phyloP scores from a whole-genome alignment of 257 asterid genomes.

The Penstemon eatonii region DNA sequence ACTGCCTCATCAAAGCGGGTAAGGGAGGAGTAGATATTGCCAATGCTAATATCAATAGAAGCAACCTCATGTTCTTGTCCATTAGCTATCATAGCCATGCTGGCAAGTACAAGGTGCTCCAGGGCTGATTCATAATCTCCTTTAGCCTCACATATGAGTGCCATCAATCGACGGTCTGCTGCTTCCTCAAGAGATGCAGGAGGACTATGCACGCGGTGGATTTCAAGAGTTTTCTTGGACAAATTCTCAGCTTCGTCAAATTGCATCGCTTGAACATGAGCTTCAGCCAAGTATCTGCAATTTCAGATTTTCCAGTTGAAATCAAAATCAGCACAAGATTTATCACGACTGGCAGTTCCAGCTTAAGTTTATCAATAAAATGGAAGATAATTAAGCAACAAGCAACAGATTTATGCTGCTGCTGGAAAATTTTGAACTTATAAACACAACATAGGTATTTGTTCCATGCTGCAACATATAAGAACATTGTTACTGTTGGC shows the following conservation, averaged over 20 bases:
- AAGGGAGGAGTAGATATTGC: slow-evolving; percentile 85
- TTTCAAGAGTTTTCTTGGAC: slow-evolving; percentile 90
- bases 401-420: background rate
- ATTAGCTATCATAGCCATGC: slow-evolving; percentile 98
- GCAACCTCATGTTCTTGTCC: slow-evolving; percentile 96
- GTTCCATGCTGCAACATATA: background rate
- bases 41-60: slow-evolving; percentile 90
- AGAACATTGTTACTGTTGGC: background rate
- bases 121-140: slow-evolving; percentile 91
- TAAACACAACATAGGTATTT: background rate
- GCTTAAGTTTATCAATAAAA: background rate
- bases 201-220: slow-evolving; percentile 94
- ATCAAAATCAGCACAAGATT: slow-evolving; percentile 18
- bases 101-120: slow-evolving; percentile 96
- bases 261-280: slow-evolving; percentile 98
- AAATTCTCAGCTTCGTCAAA: slow-evolving; percentile 88
- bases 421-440: background rate
- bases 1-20: slow-evolving; percentile 96
- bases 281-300: slow-evolving; percentile 91
- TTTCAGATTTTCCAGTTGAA: slow-evolving; percentile 17
- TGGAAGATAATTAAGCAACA: background rate
- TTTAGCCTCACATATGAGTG: slow-evolving; percentile 94
- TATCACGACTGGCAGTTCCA: background rate
- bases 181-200: slow-evolving; percentile 99
- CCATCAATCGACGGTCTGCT: slow-evolving; percentile 96